Evolutionary conservation across 1,139 yeast genomes (phyloP), one percentile per base, ranked within the genome.

Genomic region (Yamadazyma pseudoaaseri): DNA sequence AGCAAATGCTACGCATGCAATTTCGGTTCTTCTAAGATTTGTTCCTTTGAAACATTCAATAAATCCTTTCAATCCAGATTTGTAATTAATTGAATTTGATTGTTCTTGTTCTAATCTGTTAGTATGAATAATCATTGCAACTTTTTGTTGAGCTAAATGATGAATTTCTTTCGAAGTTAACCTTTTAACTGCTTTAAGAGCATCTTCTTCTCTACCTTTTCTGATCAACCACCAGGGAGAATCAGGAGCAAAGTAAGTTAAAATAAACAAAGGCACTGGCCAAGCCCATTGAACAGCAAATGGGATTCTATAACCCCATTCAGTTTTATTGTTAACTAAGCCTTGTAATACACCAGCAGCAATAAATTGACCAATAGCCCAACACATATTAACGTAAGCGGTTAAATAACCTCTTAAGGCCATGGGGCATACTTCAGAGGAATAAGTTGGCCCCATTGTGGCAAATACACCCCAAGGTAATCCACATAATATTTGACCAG

Each of bases 401-500:
- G 76, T 63, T 42, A 71, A 54, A 37, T 65, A 63, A 26, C 59
- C 58, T 40, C 77, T 61, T 39, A 71, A 54, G 2, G 61, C 61
- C 3, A 66, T 51, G 1, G 76, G 77, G 36, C 70, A 60, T 12
- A 70, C 68, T 40, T 71, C 76, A 9, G 72, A 56, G 9, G 75
- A 71, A 41, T 71, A 71, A 5, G 72, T 54, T 4, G 69, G 64
- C 1, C 72, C 59, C 43, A 71, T 50, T 2, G 72, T 63, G 31
- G 64, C 68, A 47, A 69, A 69, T 6, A 62, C 60, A 33, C 76
- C 76, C 71, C 73, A 70, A 12, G 68, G 61, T 20, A 68, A 36
- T 30, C 76, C 76, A 38, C 62, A 49, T n/a, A 71, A 50, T n/a
- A 70, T 46, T 44, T 70, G 72, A 13, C 74, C 75, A 7, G 53